Conservation (phyloP, 2,329 filamentous ascomycete genomes). For the Trichoderma koningii region DNA sequence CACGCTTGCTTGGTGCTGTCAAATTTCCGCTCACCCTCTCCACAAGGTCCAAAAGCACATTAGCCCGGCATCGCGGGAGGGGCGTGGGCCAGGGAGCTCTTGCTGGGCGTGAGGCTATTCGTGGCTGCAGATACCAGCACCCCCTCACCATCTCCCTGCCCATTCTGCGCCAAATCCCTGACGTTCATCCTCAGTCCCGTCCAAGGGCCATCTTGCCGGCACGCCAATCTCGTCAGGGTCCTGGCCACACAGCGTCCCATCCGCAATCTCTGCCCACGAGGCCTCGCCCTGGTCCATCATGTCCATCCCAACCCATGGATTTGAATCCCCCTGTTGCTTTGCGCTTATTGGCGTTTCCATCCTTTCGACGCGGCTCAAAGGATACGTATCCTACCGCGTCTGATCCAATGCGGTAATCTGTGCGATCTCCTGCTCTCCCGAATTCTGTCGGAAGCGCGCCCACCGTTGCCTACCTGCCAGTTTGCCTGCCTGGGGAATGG, state of each 20-base stretch:
- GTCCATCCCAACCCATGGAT: constrained; percentile 7
- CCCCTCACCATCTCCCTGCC: constrained; percentile 3
- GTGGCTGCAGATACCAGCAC: constrained; percentile 19
- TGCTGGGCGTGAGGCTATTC: background rate
- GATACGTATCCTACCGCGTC: constrained; percentile 11
- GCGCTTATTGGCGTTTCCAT: constrained; percentile 23
- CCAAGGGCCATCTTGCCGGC: constrained; percentile 27
- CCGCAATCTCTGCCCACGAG: constrained; percentile 29
- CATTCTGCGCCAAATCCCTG: constrained; percentile 24
- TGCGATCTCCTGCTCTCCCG: constrained; percentile 19
- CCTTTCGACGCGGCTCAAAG: constrained; percentile 20
- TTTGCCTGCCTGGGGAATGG: background rate
- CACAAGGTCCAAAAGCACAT: background rate
- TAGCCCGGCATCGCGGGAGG: background rate
- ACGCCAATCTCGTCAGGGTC: constrained; percentile 28
- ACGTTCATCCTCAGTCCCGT: constrained; percentile 26
- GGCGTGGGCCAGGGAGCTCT: background rate
- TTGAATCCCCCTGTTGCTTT: constrained; percentile 7
- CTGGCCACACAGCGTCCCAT: constrained; percentile 26
- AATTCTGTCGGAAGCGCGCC: constrained; percentile 11
- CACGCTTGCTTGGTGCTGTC: constrained; percentile 6
- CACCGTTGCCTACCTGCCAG: background rate
- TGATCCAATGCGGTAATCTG: constrained; percentile 28
- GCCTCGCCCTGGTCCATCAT: constrained; percentile 26
- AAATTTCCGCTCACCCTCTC: constrained; percentile 14